Evolutionary conservation across 2,329 filamentous ascomycete species (phyloP).

Genomic region (Cryphonectria radicalis): DNA sequence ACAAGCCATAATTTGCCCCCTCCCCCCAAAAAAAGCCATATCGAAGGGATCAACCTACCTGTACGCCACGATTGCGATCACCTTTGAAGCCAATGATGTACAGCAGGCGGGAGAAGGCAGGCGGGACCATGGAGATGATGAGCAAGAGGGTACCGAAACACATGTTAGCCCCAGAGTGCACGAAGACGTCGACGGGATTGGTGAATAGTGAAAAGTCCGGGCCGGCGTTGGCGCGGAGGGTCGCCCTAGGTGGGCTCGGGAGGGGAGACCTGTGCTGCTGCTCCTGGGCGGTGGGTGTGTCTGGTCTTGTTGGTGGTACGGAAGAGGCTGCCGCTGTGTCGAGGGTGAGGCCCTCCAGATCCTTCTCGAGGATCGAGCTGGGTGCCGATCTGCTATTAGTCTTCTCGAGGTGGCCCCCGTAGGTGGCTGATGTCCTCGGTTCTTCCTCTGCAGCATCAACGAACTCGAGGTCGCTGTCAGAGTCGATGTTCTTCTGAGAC

Average conservation of each 20-base stretch:
- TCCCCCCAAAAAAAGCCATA: background rate
- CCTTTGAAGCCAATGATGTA: conserved; percentile 90
- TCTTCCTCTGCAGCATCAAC: conserved; percentile 58
- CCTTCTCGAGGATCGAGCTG: conserved; percentile 26
- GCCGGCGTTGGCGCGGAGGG: conserved; percentile 42
- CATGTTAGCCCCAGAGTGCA: conserved; percentile 86
- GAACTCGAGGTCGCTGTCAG: conserved; percentile 53
- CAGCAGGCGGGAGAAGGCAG: conserved; percentile 83
- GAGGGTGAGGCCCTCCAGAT: conserved; percentile 18
- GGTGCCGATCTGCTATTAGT: conserved; percentile 28
- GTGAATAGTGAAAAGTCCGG: conserved; percentile 68
- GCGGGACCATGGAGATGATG: conserved; percentile 90
- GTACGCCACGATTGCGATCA: conserved; percentile 79
- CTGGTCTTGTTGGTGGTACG: conserved; percentile 19
- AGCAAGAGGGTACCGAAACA: conserved; percentile 87
- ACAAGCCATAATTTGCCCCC: background rate
- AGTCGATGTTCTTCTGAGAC: conserved; percentile 28
- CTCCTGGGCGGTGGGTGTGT: conserved; percentile 21
- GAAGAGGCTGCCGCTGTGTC: conserved; percentile 10
- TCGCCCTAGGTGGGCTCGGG: conserved; percentile 36
- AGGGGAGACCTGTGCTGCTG: conserved; percentile 20
- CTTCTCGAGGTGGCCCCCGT: conserved; percentile 50
- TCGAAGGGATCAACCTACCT: conserved; percentile 31
- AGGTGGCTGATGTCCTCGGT: conserved; percentile 50
- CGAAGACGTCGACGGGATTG: conserved; percentile 81